Evolutionary conservation across 176 grass and related monocot genomes (phyloP), one percentile per base, ranked within the genome.

Genomic region (Carex kokanica): DNA sequence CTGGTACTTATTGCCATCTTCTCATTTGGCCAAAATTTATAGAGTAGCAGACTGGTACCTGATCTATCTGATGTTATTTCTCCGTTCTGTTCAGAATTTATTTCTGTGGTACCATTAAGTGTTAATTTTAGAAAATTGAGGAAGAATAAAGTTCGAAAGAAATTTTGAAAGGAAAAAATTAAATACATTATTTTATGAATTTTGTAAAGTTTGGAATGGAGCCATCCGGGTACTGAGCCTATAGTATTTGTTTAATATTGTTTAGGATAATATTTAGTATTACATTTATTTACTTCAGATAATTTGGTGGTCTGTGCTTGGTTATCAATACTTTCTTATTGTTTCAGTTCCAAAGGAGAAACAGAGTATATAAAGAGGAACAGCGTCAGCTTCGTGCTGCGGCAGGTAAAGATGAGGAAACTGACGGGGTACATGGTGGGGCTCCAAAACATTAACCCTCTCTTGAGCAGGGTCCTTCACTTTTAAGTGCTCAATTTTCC

Each of bases 301-400:
- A 36, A 41, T 80, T 80, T 14, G 20, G 8, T 21, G 6, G 13
- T 56, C 5, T 78, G 24, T 18, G 51, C 2, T 23, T 24, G 23
- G 16, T 82, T 82, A 12, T 82, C 53, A 64, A 47, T 82, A 47
- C 13, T 59, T 69, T 59, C 1, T 86, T 27, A 17, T 79, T 67
- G 12, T 84, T 80, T 24, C 90, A 98, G 95, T 98, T 98, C 74
- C 90, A 98, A 86, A 89, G 95, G 71, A 95, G 95, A 86, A 98
- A 98, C 89, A 91, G 89, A 74, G 88, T 98, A 61, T 98, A 98
- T 87, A 98, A 98, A 86, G 95, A 98, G 88, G 92, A 98, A 82
- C 92, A 98, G 47, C 95, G 95, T 45, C 92, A 98, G 86, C 88
- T 95, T 57, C 86, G 92, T 85, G 92, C 87, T 56, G 91, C 87